phyloP scores from a whole-genome alignment of 2,329 filamentous ascomycete genomes.

The Chrysosporium keratinophilum region DNA sequence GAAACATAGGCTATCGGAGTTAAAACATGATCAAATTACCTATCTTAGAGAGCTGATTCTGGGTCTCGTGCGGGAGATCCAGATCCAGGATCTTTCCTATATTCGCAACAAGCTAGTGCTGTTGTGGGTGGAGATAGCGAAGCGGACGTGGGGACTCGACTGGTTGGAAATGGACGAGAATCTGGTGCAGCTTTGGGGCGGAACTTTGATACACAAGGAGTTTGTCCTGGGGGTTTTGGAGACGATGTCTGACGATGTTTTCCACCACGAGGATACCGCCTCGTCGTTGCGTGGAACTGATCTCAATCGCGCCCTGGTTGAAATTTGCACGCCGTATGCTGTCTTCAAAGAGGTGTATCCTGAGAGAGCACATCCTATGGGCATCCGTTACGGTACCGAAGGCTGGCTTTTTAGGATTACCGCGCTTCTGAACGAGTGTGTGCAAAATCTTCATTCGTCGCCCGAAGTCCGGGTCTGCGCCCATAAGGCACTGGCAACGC shows the following conservation, averaged over 20 bases:
- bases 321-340: constrained; percentile 74
- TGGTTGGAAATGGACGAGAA: constrained; percentile 92
- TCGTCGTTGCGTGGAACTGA: constrained; percentile 72
- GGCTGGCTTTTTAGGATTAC: constrained; percentile 79
- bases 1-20: constrained; percentile 70
- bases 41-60: constrained; percentile 67
- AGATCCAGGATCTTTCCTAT: constrained; percentile 64
- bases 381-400: constrained; percentile 66
- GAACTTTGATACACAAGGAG: constrained; percentile 59
- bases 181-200: constrained; percentile 68
- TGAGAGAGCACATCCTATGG: constrained; percentile 56
- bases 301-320: constrained; percentile 80
- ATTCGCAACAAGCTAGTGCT: constrained; percentile 88
- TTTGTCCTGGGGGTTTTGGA: constrained; percentile 82
- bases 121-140: constrained; percentile 89
- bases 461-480: constrained; percentile 60
- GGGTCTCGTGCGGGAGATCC: constrained; percentile 61
- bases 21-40: constrained; percentile 55
- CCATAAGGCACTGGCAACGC: constrained; percentile 63
- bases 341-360: constrained; percentile 69
- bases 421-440: constrained; percentile 61
- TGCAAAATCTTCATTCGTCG: constrained; percentile 56
- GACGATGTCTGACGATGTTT: constrained; percentile 86
- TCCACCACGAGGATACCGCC: constrained; percentile 78
- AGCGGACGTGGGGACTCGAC: constrained; percentile 80